Evolutionary conservation across 352 stramenopile genomes (phyloP), one percentile per base, ranked within the genome.

Genomic region (Globisporangium splendens): DNA sequence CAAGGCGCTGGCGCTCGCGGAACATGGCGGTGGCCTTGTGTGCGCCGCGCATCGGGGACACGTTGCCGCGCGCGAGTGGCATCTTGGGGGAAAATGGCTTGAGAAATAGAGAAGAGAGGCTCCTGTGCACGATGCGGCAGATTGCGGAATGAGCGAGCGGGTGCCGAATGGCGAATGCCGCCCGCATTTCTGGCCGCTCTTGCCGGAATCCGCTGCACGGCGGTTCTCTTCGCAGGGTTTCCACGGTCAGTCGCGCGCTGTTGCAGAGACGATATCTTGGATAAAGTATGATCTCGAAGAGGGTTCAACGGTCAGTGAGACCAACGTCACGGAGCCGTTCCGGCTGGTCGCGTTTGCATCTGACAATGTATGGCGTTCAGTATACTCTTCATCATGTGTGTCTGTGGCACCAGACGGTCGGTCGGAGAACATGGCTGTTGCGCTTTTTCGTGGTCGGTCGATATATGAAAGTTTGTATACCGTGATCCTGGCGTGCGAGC

Each of bases 11-110:
- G 35, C 56, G 61, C 47, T 72, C 69, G 53, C 46, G 61, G 53
- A 54, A 58, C 42, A 63, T 47, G 31, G 53, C 46, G 35, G 56
- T 57, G 18, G 61, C 56, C 35, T 72, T 72, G 57, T 31, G 43
- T 7, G n/a, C 31, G 11, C 47, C 46, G 13, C 46, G 49, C 44
- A 58, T 59, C 8, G 65, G 65, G 17, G 65, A 72, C 33, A 55
- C 38, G 18, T 47, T 59, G 18, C 41, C 38, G 49, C 59, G 18
- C 39, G 55, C 21, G 52, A 58, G 38, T 21, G 52, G 52, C 52
- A 58, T 58, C 33, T 55, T 55, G 18, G n/a, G 17, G 33, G n/a
- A 33, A 15, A 15, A 2, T 46, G 33, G 18, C 1, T 31, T 38
- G 18, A 35, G 28, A 6, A 5, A 31, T 2, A 31, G 24, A 31